Percentiles rank a stretch among this genome's conserved stretches.
These are phyloP conservation scores for Spatholobus suberectus DNA, from an alignment of 306 rosid species.

Conservation along the genomic window DNA sequence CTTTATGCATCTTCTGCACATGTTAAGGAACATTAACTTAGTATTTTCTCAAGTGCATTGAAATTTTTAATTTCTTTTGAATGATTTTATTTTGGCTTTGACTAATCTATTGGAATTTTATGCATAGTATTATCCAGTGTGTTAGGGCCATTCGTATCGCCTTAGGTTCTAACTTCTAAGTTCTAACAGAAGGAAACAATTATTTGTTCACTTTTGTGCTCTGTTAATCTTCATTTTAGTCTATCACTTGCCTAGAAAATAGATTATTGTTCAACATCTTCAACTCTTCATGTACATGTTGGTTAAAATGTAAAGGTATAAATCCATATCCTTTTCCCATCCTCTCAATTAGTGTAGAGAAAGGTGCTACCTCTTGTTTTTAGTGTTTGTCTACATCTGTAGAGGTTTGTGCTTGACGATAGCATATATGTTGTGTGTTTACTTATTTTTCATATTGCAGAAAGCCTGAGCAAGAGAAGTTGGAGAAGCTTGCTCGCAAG, in stretches of 20 bases:
- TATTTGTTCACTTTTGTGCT: background rate
- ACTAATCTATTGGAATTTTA: background rate
- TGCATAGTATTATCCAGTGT: background rate
- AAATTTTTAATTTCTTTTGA: background rate
- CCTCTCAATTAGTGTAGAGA: background rate
- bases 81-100: background rate
- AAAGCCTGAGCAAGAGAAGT: constrained; percentile 59
- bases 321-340: constrained; percentile 3
- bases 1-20: constrained; percentile 2
- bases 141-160: background rate
- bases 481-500: constrained; percentile 92
- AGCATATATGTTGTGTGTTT: background rate
- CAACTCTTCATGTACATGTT: background rate
- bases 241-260: background rate
- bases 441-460: constrained; percentile 55
- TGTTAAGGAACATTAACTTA: background rate
- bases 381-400: background rate
- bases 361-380: background rate
- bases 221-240: background rate
- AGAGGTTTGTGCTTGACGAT: background rate
- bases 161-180: background rate
- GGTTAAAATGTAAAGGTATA: background rate
- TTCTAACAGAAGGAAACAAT: background rate
- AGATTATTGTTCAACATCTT: constrained; percentile 4
- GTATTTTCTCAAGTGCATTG: background rate